Evolutionary conservation across 306 rosid species (phyloP), one percentile per base, ranked within the genome.

Genomic region (Rosa persica): DNA sequence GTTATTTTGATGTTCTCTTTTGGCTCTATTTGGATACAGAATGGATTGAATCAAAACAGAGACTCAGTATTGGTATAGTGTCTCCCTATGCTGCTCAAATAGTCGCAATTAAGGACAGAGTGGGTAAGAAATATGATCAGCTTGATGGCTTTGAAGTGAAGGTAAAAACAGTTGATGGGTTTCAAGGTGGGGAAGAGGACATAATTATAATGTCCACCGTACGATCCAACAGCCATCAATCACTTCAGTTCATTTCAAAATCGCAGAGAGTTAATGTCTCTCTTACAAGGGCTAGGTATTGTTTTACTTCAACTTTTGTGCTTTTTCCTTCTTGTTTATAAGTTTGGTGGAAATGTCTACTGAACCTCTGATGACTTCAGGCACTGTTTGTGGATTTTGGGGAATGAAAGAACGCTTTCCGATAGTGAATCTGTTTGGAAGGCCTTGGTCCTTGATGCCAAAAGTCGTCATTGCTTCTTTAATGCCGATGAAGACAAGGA

Each of bases 1-100:
- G 20, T 54, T 23, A 6, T 48, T 19, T 40, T 43, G 30, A 1
- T 72, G 12, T 40, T 54, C 2, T 27, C 1, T 47, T 43, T 60
- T 73, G 8, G 43, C 8, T 70, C 55, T 61, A 44, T 76, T 17
- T 47, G 48, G 30, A 19, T 58, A 47, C 86, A 93, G 97, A 52
- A 13, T 89, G 94, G 94, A 13, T n/a, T 20, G 87, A 38, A 44
- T 83, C 85, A 23, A 61, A 80, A 34, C 76, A 72, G 67, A 78
- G 82, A 48, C 67, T 93, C 15, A 77, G 86, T 57, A 34, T 93
- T 25, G 98, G 98, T 66, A 76, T 91, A 25, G 85, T 93, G 40
- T 93, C 98, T 58, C 98, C 98, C n/a, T 93, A 93, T 80, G 86
- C 93, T n/a, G 94, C 93, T 39, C 98, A 93, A 85, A 97, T 91